phyloP scores from a whole-genome alignment of 2,329 filamentous ascomycete genomes.

The Immersiporthe knoxdaviesiana region DNA sequence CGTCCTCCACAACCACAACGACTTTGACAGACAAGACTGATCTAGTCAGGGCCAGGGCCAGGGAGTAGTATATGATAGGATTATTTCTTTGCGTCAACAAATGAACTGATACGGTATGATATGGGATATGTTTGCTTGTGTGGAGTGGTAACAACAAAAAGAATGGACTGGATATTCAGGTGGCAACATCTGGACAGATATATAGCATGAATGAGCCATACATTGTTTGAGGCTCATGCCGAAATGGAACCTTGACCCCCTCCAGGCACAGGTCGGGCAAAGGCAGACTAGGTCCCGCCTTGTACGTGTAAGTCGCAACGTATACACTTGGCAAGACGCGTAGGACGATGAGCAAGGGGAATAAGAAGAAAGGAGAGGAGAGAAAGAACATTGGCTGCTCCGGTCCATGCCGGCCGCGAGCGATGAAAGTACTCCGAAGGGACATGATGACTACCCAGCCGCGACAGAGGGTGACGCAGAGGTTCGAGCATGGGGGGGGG shows the following conservation, averaged over 20 bases:
- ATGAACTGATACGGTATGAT: conserved; percentile 13
- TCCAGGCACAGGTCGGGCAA: conserved; percentile 13
- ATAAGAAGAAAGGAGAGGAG: not conserved
- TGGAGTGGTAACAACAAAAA: not conserved
- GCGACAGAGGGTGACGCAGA: conserved; percentile 30
- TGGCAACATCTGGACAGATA: conserved; percentile 28
- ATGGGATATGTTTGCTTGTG: not conserved
- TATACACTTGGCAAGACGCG: conserved; percentile 24
- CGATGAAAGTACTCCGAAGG: conserved; percentile 19
- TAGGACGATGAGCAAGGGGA: conserved; percentile 11
- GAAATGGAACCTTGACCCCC: not conserved
- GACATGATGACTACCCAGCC: conserved; percentile 28
- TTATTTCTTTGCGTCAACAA: conserved; percentile 9
- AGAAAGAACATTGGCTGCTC: conserved; percentile 1
- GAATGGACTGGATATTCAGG: conserved; percentile 26
- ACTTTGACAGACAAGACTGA: conserved; percentile 10
- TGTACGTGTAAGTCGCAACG: conserved; percentile 30
- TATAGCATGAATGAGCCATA: conserved; percentile 16
- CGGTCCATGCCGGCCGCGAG: conserved; percentile 21
- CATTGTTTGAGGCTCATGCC: not conserved
- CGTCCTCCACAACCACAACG: conserved; percentile 9
- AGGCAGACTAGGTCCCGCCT: conserved; percentile 12
- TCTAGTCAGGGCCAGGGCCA: conserved; percentile 3
- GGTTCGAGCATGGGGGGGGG: not conserved
- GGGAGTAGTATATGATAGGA: not conserved